Percentiles rank a stretch among this genome's conserved stretches.
Conservation (phyloP, 1,284 basidiomycete genomes). For the Cutaneotrichosporon curvatum region DNA sequence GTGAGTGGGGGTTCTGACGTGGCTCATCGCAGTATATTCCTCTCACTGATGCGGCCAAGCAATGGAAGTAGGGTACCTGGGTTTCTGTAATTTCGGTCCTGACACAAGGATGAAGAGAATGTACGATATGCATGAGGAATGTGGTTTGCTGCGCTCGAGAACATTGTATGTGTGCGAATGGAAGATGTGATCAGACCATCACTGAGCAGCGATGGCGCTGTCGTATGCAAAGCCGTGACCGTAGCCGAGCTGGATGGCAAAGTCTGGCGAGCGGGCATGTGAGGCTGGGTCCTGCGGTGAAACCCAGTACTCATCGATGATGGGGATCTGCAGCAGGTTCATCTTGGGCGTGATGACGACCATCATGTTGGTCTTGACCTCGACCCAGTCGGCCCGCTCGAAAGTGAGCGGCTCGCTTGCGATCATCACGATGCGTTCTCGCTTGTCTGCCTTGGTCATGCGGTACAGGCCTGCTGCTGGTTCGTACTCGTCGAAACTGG, state of each 20-base stretch:
- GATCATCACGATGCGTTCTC: slow-evolving; percentile 80
- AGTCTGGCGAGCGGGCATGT: slow-evolving; percentile 39
- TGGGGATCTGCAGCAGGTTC: slow-evolving; percentile 91
- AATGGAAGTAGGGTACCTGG: slow-evolving; percentile 21
- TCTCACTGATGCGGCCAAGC: slow-evolving; percentile 43
- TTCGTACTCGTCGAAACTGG: slow-evolving; percentile 84
- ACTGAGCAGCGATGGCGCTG: background rate
- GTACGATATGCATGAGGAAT: too few relatives aligned
- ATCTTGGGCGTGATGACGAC: slow-evolving; percentile 78
- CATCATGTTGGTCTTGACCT: slow-evolving; percentile 90
- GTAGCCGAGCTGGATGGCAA: slow-evolving; percentile 42
- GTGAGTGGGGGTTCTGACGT: slow-evolving; percentile 49
- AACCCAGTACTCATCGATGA: slow-evolving; percentile 77
- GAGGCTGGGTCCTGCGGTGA: slow-evolving; percentile 49
- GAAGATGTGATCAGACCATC: too few relatives aligned
- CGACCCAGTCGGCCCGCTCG: slow-evolving; percentile 66
- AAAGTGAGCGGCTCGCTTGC: slow-evolving; percentile 89
- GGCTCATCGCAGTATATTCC: slow-evolving; percentile 46
- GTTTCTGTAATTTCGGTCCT: too few relatives aligned
- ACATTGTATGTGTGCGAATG: too few relatives aligned
- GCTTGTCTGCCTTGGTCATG: slow-evolving; percentile 93
- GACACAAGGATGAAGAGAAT: too few relatives aligned
- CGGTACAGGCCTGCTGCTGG: slow-evolving; percentile 72
- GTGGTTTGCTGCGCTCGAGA: too few relatives aligned
- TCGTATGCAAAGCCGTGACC: slow-evolving; percentile 25